These are phyloP conservation scores for Hyparrhenia diplandra DNA, from an alignment of 176 grass and related monocot species.

Conservation along the genomic window DNA sequence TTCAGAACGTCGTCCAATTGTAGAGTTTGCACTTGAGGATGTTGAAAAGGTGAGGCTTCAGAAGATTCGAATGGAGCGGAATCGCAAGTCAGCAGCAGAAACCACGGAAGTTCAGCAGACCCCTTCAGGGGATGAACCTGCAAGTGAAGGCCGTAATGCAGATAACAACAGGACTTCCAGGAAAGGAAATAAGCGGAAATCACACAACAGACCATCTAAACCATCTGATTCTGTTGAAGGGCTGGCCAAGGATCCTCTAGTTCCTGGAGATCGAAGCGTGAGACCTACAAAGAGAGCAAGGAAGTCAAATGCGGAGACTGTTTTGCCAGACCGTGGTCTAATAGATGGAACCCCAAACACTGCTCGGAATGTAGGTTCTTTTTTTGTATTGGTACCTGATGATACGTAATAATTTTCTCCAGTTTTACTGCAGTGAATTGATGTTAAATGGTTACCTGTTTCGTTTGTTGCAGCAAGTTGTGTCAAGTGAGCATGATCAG, in stretches of 20 bases:
- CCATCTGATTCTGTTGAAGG: conserved; percentile 16
- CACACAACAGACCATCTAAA: conserved; percentile 26
- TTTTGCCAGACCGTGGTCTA: conserved; percentile 11
- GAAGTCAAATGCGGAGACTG: conserved; percentile 22
- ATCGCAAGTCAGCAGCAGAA: conserved; percentile 20
- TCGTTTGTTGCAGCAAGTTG: conserved; percentile 38
- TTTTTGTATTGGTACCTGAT: not conserved
- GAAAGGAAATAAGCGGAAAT: conserved; percentile 45
- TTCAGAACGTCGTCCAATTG: conserved; percentile 68
- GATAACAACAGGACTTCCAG: conserved; percentile 26
- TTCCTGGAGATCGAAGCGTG: conserved; percentile 9
- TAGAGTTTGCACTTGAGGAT: conserved; percentile 88
- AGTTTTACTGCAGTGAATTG: not conserved
- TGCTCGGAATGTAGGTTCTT: conserved; percentile 25
- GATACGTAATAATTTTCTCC: not conserved
- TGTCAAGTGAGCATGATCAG: not conserved
- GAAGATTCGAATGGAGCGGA: conserved; percentile 39
- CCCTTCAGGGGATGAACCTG: conserved; percentile 9
- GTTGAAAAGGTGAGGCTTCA: conserved; percentile 74
- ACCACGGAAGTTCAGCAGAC: conserved; percentile 17
- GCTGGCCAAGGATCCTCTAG: not conserved
- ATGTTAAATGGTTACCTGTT: conserved; percentile 1
- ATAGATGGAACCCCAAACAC: conserved; percentile 16
- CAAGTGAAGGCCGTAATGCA: conserved; percentile 8
- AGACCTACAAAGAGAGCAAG: conserved; percentile 42